Evolutionary conservation across 352 stramenopile species (phyloP), one percentile per base, ranked within the genome.

Genomic region (Elongisporangium prolatum): DNA sequence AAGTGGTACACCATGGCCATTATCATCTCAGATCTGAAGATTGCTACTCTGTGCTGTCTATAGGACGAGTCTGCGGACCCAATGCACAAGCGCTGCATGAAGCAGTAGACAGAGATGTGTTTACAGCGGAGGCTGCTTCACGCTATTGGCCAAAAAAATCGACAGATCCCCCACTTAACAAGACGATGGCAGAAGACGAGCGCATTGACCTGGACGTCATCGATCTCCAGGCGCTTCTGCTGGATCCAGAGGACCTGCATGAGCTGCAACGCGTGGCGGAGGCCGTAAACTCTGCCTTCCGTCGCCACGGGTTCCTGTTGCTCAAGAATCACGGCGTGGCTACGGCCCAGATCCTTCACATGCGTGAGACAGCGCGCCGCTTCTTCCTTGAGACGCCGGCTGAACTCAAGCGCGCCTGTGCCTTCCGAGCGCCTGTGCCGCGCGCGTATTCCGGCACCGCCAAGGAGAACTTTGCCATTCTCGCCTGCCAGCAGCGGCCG

Each of bases 391-490:
- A 48, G 21, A 61, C 56, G 25, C 25, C 47, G 14, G 25, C 20
- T 5, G 57, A 38, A 5, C 17, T 50, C 18, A 68, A 68, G 44
- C 47, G 10, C 14, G 34, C 17, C 16, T 68, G 56, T 48, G 20
- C 49, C 34, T 54, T 57, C 51, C 61, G 61, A 51, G 56, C 61
- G 21, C 61, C 61, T 9, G 58, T 68, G 20, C 61, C 61, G 16
- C 56, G 56, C 17, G 61, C 56, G 20, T 68, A 60, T 40, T 65
- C 61, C 20, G 61, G 54, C 18, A 55, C 18, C 21, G 22, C 28
- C 8, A 68, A 65, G 34, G 61, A 68, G 47, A 68, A 68, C 52
- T 68, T 68, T 40, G 61, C 61, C 11, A 68, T 68, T 44, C 52
- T 68, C n/a, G 57, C 49, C 14, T 50, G 57, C 38, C 18, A 64